Conservation (phyloP, 345 rosid species). For the Populus tremula region DNA sequence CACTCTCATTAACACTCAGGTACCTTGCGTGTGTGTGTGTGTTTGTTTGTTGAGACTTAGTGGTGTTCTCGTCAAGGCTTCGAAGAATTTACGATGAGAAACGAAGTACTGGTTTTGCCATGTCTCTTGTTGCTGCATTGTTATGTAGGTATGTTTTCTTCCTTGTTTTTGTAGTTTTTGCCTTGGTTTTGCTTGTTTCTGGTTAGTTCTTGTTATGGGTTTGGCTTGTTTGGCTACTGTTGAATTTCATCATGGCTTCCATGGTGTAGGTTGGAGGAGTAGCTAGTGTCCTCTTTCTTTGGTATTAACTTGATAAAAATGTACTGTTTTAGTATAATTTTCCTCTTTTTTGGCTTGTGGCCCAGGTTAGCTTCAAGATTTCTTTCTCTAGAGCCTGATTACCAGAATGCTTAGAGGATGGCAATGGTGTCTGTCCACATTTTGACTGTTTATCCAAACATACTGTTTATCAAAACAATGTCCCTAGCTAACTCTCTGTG, state of each 20-base stretch:
- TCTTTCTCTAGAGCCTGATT: too few species aligned
- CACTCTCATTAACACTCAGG: not conserved
- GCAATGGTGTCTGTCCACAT: not conserved
- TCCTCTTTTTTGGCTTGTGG: too few species aligned
- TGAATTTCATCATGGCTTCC: not conserved
- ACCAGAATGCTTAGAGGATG: too few species aligned
- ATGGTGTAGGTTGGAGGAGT: not conserved
- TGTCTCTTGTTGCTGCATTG: constrained; percentile 26
- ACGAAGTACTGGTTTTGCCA: constrained; percentile 12
- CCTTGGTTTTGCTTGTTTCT: not conserved
- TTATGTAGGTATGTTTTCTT: constrained; percentile 30
- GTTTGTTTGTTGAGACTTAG: not conserved
- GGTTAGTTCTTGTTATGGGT: not conserved
- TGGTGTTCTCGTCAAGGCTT: not conserved
- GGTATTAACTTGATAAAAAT: not conserved
- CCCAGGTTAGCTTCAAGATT: too few species aligned
- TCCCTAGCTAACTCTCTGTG: too few species aligned
- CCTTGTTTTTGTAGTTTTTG: not conserved
- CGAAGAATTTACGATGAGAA: constrained; percentile 19
- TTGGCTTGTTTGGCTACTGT: not conserved
- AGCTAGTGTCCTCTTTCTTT: too few species aligned
- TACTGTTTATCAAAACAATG: too few species aligned
- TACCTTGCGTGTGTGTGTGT: not conserved
- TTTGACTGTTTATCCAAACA: not conserved
- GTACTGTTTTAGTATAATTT: not conserved